These are phyloP conservation scores for Acanthamoeba healyi DNA, from an alignment of 208 protist species.

Conservation along the genomic window DNA sequence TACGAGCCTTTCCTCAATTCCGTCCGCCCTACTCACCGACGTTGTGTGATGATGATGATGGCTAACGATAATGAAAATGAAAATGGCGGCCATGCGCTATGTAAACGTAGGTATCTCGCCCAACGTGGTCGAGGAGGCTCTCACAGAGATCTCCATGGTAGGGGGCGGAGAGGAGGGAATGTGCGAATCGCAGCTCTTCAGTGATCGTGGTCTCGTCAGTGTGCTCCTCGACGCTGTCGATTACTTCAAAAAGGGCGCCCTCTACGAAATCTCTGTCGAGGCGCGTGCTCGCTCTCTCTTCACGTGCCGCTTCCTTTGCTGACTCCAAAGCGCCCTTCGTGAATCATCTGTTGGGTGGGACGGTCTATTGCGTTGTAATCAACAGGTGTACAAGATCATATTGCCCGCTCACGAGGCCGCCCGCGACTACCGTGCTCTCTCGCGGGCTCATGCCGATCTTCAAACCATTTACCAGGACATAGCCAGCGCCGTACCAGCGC, in stretches of 20 bases:
- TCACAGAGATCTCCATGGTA: conserved; percentile 36
- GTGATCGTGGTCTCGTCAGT: conserved; percentile 73
- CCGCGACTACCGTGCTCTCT: conserved; percentile 75
- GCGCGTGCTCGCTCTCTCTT: neutral
- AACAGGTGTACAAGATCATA: conserved; percentile 83
- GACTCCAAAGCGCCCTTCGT: neutral
- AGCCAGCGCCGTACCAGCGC: conserved; percentile 3
- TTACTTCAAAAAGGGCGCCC: conserved; percentile 76
- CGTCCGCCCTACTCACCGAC: neutral
- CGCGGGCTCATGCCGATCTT: conserved; percentile 79
- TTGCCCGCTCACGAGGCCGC: conserved; percentile 83
- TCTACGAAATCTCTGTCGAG: conserved; percentile 75
- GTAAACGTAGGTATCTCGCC: conserved; percentile 46
- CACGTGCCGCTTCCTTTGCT: no score
- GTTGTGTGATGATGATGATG: no score
- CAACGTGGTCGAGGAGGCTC: conserved; percentile 56
- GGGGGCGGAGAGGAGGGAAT: conserved; percentile 42
- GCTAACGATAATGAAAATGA: no score
- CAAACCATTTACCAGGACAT: conserved; percentile 83
- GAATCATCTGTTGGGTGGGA: neutral
- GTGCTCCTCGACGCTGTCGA: conserved; percentile 72
- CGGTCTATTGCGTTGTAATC: neutral
- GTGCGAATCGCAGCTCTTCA: conserved; percentile 77
- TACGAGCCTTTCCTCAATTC: neutral
- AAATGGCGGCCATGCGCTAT: no score